Evolutionary conservation across 305 asterid species (phyloP), one percentile per base, ranked within the genome.

Genomic region (Fraxinus albicans): DNA sequence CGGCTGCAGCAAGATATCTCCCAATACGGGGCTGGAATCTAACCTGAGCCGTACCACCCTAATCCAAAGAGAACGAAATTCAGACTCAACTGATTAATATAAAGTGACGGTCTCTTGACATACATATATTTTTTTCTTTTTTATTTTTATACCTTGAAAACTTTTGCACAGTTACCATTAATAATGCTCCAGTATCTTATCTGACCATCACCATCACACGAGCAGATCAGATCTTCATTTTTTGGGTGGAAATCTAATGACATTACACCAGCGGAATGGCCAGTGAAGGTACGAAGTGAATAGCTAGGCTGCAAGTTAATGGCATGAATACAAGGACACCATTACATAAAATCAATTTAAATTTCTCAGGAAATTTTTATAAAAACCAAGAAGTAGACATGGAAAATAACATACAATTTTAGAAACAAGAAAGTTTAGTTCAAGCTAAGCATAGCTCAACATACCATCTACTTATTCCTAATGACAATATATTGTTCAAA

Each of bases 181-280:
- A 83, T 89, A 12, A 96, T 91, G 80, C 96, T 91, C 99, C 99
- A 96, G 80, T 92, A 96, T 86, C 99, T 85, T 82, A 96, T 96
- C 85, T 96, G 97, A 78, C 98, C 98, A 87, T 96, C 95, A 50
- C 93, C 97, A 78, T 94, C 99, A 55, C 99, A 96, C 2, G 98
- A 96, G 89, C 98, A 93, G 69, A 96, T 90, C 65, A 94, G 94
- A 82, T 96, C 98, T 40, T 94, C 99, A 87, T 93, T 96, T 85
- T 89, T 96, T n/a, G 99, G 99, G 77, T 96, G 98, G 86, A 96
- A 95, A 84, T 96, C 98, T 86, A 96, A 89, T 21, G 99, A 96
- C 96, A 92, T 91, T 7, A 94, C 99, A 78, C 97, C 87, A 67
- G 97, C 87, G 2, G 98, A 91, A 87, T 96, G 99, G 47, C 99